A percentile compares a stretch with the other conserved stretches of the same genome.
phyloP scores from a whole-genome alignment of 257 asterid genomes.

The Asclepias syriaca region DNA sequence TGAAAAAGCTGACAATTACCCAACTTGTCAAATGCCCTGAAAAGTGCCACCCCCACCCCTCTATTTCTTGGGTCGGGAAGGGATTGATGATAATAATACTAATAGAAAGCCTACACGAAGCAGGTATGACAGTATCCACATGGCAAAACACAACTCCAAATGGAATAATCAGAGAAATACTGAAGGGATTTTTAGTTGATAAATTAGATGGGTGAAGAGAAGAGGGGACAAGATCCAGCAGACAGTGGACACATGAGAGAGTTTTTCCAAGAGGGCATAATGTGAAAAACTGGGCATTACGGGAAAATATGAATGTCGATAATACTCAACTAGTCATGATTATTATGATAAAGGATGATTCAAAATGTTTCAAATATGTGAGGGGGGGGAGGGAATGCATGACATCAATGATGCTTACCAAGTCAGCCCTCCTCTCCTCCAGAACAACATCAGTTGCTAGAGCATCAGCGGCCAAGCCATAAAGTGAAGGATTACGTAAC shows the following conservation, averaged over 20 bases:
- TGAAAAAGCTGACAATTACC: too few species aligned
- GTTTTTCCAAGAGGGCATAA: neutral
- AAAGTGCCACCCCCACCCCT: too few species aligned
- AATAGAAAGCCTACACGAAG: neutral
- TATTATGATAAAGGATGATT: neutral
- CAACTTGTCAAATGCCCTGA: too few species aligned
- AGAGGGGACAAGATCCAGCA: neutral
- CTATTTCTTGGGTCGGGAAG: too few species aligned
- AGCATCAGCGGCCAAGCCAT: constrained; percentile 35
- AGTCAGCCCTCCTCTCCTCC: constrained; percentile 36
- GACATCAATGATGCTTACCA: constrained; percentile 21
- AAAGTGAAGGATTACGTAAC: constrained; percentile 39
- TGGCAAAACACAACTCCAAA: neutral
- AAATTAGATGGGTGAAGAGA: neutral
- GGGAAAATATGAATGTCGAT: neutral
- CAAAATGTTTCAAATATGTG: neutral
- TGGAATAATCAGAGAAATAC: neutral
- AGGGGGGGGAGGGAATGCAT: neutral
- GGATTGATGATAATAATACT: neutral
- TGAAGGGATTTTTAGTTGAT: too few species aligned
- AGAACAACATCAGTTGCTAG: constrained; percentile 17
- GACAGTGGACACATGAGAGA: neutral
- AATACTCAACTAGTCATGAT: neutral
- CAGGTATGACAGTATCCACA: neutral
- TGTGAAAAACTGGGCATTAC: neutral